Conservation (phyloP, 1,284 basidiomycete genomes). For the Hypsizygus ulmarius region DNA sequence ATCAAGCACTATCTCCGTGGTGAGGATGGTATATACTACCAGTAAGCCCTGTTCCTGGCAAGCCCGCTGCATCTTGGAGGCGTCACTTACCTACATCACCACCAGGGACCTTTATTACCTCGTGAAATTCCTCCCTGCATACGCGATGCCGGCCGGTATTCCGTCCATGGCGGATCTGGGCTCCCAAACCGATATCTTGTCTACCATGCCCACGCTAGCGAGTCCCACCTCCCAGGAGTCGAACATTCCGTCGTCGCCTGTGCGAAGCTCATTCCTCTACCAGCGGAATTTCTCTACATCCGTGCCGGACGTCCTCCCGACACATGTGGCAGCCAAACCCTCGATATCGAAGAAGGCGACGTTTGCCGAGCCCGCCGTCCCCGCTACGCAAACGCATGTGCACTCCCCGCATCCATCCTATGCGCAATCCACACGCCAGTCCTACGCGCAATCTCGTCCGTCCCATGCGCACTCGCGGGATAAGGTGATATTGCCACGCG, state of each 20-base stretch:
- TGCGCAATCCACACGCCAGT: too few relatives aligned
- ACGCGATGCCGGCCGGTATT: slow-evolving; percentile 55
- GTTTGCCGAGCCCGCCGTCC: slow-evolving; percentile 3
- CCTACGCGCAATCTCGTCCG: too few relatives aligned
- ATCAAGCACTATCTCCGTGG: slow-evolving; percentile 40
- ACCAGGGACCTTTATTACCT: slow-evolving; percentile 60
- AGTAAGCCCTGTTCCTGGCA: slow-evolving; percentile 24
- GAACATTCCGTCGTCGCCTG: slow-evolving; percentile 1
- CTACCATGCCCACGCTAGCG: slow-evolving; percentile 12
- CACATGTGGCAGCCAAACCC: slow-evolving; percentile 14
- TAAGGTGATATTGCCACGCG: slow-evolving; percentile 29
- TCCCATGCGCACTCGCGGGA: slow-evolving; percentile 9
- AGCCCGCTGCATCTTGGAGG: background rate
- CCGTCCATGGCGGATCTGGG: slow-evolving; percentile 42
- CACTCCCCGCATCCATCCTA: background rate
- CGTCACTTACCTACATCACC: background rate
- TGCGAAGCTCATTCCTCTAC: slow-evolving; percentile 22
- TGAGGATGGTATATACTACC: slow-evolving; percentile 53
- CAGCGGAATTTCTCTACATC: slow-evolving; percentile 18
- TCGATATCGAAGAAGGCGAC: slow-evolving; percentile 12
- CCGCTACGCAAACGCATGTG: too few relatives aligned
- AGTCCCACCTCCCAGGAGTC: slow-evolving; percentile 6
- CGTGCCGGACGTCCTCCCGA: slow-evolving; percentile 13
- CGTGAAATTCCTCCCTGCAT: slow-evolving; percentile 67
- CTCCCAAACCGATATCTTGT: slow-evolving; percentile 12